phyloP scores from a whole-genome alignment of 495 filamentous ascomycete genomes.

The Hypoxylon subgilvum region DNA sequence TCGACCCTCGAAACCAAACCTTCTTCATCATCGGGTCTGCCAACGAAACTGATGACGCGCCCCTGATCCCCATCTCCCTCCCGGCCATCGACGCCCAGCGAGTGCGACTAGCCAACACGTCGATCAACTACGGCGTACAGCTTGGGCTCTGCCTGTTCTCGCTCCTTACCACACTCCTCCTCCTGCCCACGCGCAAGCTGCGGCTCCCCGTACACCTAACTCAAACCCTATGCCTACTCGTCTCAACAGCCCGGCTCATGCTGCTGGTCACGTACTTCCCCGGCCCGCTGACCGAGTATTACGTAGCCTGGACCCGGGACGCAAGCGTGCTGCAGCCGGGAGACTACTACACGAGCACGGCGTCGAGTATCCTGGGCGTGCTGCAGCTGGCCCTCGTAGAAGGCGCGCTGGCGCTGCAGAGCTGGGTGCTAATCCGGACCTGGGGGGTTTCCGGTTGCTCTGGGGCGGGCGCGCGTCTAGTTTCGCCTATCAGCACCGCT shows the following conservation, averaged over 20 bases:
- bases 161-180: slow-evolving; percentile 16
- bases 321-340: neutral
- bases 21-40: slow-evolving; percentile 21
- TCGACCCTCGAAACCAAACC: slow-evolving; percentile 30
- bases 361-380: slow-evolving; percentile 9
- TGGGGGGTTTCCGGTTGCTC: slow-evolving; percentile 24
- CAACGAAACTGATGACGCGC: neutral
- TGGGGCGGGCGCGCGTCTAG: neutral
- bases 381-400: slow-evolving; percentile 26
- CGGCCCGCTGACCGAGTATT: slow-evolving; percentile 30
- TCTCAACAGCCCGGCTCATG: slow-evolving; percentile 7
- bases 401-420: slow-evolving; percentile 18
- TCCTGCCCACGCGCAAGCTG: slow-evolving; percentile 17
- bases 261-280: slow-evolving; percentile 30
- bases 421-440: slow-evolving; percentile 13
- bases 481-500: neutral
- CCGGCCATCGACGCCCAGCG: slow-evolving; percentile 25
- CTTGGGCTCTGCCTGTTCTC: slow-evolving; percentile 23
- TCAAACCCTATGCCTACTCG: slow-evolving; percentile 4
- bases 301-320: slow-evolving; percentile 32
- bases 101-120: slow-evolving; percentile 24
- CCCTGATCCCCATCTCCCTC: slow-evolving; percentile 21
- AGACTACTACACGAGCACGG: slow-evolving; percentile 13
- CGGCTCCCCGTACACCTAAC: slow-evolving; percentile 16
- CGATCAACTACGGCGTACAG: slow-evolving; percentile 33